Conservation (phyloP, 306 rosid species). For the Pyrus pyrifolia region DNA sequence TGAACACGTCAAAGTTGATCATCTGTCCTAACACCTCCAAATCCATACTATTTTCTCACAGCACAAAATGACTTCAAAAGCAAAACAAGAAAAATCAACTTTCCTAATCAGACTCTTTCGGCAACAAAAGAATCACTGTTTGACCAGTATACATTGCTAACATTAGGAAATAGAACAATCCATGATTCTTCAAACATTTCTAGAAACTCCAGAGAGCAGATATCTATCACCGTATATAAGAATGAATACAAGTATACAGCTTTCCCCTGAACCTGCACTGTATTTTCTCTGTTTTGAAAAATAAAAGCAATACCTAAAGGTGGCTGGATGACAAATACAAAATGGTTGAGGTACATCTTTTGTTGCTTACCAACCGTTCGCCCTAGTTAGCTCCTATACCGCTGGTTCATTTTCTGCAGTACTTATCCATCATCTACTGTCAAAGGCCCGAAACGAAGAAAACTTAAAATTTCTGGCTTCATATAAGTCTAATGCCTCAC, state of each 20-base stretch:
- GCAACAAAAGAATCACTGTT: background rate
- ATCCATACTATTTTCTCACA: background rate
- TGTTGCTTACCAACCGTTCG: background rate
- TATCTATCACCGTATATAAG: background rate
- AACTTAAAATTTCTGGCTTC: background rate
- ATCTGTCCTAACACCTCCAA: background rate
- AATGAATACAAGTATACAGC: background rate
- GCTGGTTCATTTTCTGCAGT: background rate
- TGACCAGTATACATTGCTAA: background rate
- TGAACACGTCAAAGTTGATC: conserved; percentile 5
- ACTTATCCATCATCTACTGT: background rate
- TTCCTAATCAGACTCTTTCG: too few relatives aligned
- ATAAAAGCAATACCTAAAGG: background rate
- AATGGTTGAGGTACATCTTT: background rate
- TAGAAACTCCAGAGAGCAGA: background rate
- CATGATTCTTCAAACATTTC: background rate
- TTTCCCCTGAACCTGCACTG: background rate
- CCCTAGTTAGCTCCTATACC: background rate
- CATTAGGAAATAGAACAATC: background rate
- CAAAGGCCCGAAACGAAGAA: background rate
- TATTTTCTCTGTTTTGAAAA: background rate
- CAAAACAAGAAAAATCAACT: background rate
- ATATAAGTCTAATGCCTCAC: background rate
- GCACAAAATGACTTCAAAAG: background rate
- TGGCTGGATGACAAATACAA: background rate